Evolutionary conservation across 805 yeast genomes (phyloP), one percentile per base, ranked within the genome.

Genomic region (Yamadazyma sp.): DNA sequence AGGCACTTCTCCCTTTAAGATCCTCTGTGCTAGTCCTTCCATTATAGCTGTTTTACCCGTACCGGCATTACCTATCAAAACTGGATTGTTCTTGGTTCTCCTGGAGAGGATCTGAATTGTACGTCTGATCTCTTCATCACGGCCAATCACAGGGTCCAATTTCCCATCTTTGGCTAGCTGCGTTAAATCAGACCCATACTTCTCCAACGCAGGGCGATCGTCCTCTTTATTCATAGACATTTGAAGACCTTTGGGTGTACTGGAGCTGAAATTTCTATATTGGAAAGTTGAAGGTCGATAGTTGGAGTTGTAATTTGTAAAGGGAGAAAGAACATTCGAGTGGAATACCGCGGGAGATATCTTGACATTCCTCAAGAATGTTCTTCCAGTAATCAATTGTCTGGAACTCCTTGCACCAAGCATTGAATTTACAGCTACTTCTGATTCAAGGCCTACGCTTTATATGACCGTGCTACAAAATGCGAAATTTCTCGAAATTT

Each of bases 21-120:
- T 90, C 52, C 97, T 70, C 61, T 93, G 98, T 0, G 98, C 98
- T 26, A 93, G 69, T 0, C 98, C 99, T 57, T 93, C 99, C 78
- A 93, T 84, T 41, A 93, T 80, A 5, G 98, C 95, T 0, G 98
- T 93, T 60, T 91, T 91, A 66, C 99, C 99, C 0, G 96, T 95
- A 64, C 99, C 99, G 1, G 99, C 99, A 49, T 85, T 80, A 45
- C 99, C 99, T 28, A 93, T 89, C 38, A 91, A 62, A 1, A 93
- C 95, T 0, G 99, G 99, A 54, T 91, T 91, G 59, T 93, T 93
- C 62, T 91, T 91, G 1, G 97, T 89, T 58, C 98, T 73, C 50
- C 99, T 71, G 1, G 96, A 87, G 30, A 91, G 65, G 32, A 91
- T 90, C 58, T 91, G 98, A 40, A 91, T 83, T 0, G 98, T 91